Evolutionary conservation across 2,329 filamentous ascomycete genomes (phyloP).

Genomic region (Alternaria infectoria): DNA sequence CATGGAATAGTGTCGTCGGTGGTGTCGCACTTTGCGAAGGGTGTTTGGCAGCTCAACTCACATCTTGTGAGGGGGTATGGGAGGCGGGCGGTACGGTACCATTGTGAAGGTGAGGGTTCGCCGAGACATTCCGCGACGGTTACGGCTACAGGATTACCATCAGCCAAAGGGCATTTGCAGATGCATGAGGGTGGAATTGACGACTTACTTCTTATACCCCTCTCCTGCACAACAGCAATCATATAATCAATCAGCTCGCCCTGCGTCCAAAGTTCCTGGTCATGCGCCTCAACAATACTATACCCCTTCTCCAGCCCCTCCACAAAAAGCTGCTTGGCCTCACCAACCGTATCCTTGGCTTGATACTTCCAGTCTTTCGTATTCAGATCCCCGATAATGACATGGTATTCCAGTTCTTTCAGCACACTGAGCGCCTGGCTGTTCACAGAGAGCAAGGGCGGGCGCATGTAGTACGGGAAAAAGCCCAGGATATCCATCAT

Average conservation of each 20-base stretch:
- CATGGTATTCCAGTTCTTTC: slow-evolving; percentile 58
- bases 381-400: slow-evolving; percentile 64
- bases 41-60: fast-evolving
- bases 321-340: slow-evolving; percentile 58
- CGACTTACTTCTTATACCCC: slow-evolving; percentile 6
- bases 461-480: slow-evolving; percentile 58
- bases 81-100: slow-evolving; percentile 3
- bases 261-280: slow-evolving; percentile 11
- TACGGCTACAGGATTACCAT: background rate
- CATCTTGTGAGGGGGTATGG: background rate
- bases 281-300: slow-evolving; percentile 16
- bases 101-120: background rate
- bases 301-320: slow-evolving; percentile 4
- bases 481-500: slow-evolving; percentile 57
- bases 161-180: no score
- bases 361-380: slow-evolving; percentile 63
- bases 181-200: background rate
- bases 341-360: slow-evolving; percentile 51
- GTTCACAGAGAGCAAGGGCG: slow-evolving; percentile 45
- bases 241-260: slow-evolving; percentile 14
- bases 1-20: background rate
- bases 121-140: slow-evolving; percentile 10
- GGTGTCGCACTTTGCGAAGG: background rate
- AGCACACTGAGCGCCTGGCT: slow-evolving; percentile 42
- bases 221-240: slow-evolving; percentile 2